phyloP scores from a whole-genome alignment of 441 rosid species.

The Isatis lusitanica region DNA sequence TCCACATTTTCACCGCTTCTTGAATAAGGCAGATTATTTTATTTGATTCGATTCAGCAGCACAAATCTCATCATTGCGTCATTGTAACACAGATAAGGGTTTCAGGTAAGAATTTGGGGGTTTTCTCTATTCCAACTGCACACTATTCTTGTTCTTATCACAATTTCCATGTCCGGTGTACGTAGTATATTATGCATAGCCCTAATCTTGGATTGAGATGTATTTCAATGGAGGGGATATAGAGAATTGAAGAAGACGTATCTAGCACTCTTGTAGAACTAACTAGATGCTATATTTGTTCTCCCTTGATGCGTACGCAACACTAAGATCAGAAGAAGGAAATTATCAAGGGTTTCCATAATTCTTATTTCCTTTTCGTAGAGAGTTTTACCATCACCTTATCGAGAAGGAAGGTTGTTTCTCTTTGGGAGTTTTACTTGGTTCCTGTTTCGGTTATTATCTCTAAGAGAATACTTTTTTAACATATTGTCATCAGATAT shows the following conservation, averaged over 20 bases:
- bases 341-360: not conserved
- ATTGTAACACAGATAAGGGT: not conserved
- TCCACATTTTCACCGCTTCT: not conserved
- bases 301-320: not conserved
- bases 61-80: not conserved
- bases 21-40: not conserved
- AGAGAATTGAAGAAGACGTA: slow-evolving; percentile 2
- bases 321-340: not conserved
- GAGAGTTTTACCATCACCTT: not conserved
- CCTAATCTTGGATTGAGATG: not conserved
- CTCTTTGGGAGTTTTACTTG: not conserved
- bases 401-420: not conserved
- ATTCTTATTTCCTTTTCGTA: not conserved
- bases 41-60: not conserved
- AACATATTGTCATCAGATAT: slow-evolving; percentile 33
- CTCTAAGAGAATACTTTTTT: not conserved
- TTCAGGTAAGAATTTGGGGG: not conserved
- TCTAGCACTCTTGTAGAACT: not conserved
- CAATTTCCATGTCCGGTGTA: not conserved
- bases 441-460: not conserved
- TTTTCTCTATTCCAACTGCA: not conserved
- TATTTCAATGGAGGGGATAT: not conserved
- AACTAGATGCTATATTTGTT: not conserved
- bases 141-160: not conserved
- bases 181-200: not conserved